Conservation (phyloP, 177 flowering plant genomes). For the Tripterygium wilfordii region DNA sequence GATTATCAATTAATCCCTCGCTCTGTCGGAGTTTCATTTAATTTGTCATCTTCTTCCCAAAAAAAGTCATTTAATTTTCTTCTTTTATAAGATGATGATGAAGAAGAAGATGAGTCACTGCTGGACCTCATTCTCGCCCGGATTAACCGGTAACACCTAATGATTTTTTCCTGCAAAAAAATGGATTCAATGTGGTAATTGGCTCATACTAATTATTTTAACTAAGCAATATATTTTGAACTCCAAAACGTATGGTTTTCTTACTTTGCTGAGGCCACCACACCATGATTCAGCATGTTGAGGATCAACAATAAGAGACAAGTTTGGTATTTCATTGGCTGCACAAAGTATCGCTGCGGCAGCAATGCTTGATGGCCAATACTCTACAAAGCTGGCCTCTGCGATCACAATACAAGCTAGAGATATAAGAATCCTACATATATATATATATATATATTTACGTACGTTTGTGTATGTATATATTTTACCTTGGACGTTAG, state of each 20-base stretch:
- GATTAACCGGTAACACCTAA: conserved; percentile 49
- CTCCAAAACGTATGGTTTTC: conserved; percentile 11
- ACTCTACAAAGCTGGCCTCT: conserved; percentile 69
- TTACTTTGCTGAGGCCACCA: conserved; percentile 77
- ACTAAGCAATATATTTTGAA: background rate
- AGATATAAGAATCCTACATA: too few relatives aligned
- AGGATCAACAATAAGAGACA: conserved; percentile 48
- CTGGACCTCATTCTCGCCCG: conserved; percentile 25
- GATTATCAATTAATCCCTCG: conserved; percentile 3
- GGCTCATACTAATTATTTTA: too few relatives aligned
- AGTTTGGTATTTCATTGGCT: conserved; percentile 52
- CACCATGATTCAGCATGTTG: conserved; percentile 70
- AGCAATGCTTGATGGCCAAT: conserved; percentile 80
- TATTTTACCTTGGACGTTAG: conserved; percentile 60
- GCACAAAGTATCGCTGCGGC: conserved; percentile 79
- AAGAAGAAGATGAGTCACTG: conserved; percentile 35
- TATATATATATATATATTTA: too few relatives aligned
- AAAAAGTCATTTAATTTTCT: conserved; percentile 52
- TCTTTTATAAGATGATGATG: conserved; percentile 44
- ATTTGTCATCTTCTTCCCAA: conserved; percentile 59
- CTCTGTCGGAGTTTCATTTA: conserved; percentile 28
- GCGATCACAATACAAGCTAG: conserved; percentile 13
- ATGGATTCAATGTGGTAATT: too few relatives aligned
- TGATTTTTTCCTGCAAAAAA: conserved; percentile 75
- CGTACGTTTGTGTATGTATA: too few relatives aligned